Base-by-base conservation (phyloP, 1,284 basidiomycete genomes). In the Volvariella volvacea region DNA sequence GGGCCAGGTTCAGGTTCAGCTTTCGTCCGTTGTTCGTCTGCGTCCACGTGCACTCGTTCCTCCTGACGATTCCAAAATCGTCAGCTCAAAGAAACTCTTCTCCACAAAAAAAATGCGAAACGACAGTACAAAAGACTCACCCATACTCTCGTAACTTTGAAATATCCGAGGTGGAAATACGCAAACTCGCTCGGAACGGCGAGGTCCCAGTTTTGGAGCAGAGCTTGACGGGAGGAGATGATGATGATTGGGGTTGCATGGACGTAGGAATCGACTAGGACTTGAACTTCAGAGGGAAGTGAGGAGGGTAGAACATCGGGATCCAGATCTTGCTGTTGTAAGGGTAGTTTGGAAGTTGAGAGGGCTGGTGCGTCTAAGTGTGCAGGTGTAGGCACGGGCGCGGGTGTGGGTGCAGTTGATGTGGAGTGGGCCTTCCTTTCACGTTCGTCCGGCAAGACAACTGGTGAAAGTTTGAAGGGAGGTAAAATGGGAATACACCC, bases 281-380 rank as follows among this genome's bases (percentile, higher is more conserved):
- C 55, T 41, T 58, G 52, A 3, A 69, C 45, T 50, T 70, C 68
- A 7, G 57, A 47, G 0, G 68, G 67, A 25, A 66, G 48, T 14
- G 52, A 42, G 10, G 43, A 46, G 12, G 60, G 61, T 17, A 61
- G 47, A 12, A 36, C 44, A 6, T n/a, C n/a, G n/a, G n/a, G n/a
- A n/a, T n/a, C n/a, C n/a, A n/a, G n/a, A 39, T 22, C 39, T 17
- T 10, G 17, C 14, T 17, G 38, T 31, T 22, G 14, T n/a, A n/a
- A 41, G n/a, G 41, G 17, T 14, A 30, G 8, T 17, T 15, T 32
- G 14, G 31, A 8, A 4, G 36, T 2, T 8, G 39, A 31, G 3
- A 4, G 22, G 21, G 22, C 45, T 43, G 4, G 22, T 36, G 4
- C 12, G 20, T 10, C 14, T 15, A 31, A 14, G 22, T 6, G 15